These are phyloP conservation scores for Saccharomyces eubayanus DNA, from an alignment of 805 yeast genomes.

Conservation along the genomic window DNA sequence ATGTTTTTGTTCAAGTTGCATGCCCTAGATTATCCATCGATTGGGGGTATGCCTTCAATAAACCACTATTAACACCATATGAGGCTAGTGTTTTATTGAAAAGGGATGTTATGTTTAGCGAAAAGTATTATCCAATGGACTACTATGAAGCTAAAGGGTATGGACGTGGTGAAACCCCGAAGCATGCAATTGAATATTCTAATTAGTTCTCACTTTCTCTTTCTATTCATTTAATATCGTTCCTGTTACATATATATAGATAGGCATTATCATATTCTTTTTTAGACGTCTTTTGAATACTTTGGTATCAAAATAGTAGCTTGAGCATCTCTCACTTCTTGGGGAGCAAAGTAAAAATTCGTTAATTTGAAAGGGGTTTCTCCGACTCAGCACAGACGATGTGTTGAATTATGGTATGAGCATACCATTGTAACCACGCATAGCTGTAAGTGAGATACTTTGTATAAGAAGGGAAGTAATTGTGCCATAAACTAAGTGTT, in stretches of 20 bases:
- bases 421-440: no score
- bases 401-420: no score
- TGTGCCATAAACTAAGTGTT: not conserved
- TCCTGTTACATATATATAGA: not conserved
- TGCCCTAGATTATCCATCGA: slow-evolving; percentile 94
- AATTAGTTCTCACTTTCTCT: not conserved
- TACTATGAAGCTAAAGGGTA: slow-evolving; percentile 85
- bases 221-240: not conserved
- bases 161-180: slow-evolving; percentile 76
- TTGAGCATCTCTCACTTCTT: not conserved
- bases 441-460: not conserved
- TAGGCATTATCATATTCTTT: not conserved
- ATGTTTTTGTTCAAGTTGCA: slow-evolving; percentile 94
- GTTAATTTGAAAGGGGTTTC: not conserved
- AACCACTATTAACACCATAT: slow-evolving; percentile 89
- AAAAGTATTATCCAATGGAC: slow-evolving; percentile 85
- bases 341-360: not conserved
- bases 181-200: slow-evolving; percentile 13
- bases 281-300: not conserved
- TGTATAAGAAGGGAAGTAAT: not conserved
- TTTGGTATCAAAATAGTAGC: not conserved
- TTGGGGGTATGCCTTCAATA: slow-evolving; percentile 96
- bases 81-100: slow-evolving; percentile 88
- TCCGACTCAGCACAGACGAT: no score
- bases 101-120: slow-evolving; percentile 57